A percentile compares a stretch with the other conserved stretches of the same genome.
These are phyloP conservation scores for Umbelopsis sp. DNA, from an alignment of 192 early-diverging fungal species.

Conservation along the genomic window DNA sequence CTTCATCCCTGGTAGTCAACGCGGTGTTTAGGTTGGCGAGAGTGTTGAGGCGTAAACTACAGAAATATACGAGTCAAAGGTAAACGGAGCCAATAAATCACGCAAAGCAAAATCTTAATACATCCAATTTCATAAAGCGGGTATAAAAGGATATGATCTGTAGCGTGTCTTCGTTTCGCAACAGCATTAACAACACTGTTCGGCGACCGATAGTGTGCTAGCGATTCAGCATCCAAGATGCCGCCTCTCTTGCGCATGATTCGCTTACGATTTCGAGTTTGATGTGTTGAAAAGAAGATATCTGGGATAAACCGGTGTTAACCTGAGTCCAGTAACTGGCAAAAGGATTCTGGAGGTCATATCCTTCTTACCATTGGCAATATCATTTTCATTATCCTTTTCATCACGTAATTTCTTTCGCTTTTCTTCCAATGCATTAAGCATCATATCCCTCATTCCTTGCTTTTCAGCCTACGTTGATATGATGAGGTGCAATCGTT, in stretches of 20 bases:
- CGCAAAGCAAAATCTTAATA: background rate
- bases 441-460: conserved; percentile 14
- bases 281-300: conserved; percentile 17
- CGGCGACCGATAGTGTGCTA: background rate
- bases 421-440: conserved; percentile 12
- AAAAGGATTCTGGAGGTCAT: too few species aligned
- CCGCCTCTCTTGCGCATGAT: conserved; percentile 9
- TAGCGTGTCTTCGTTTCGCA: conserved; percentile 11
- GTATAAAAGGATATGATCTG: conserved; percentile 15
- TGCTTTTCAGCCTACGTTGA: conserved; percentile 6
- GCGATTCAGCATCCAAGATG: background rate
- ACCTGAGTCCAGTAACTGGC: too few species aligned
- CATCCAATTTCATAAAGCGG: too few species aligned
- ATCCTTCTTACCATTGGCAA: background rate
- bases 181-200: conserved; percentile 14
- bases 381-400: conserved; percentile 12
- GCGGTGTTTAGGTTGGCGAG: conserved; percentile 2
- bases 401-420: conserved; percentile 8
- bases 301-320: background rate
- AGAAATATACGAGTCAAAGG: background rate
- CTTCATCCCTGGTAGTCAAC: background rate
- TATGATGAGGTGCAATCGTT: too few species aligned
- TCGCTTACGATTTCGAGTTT: conserved; percentile 6
- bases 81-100: background rate
- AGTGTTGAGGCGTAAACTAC: background rate